Evolutionary conservation across 2,329 filamentous ascomycete species (phyloP), one percentile per base, ranked within the genome.

Genomic region (Rutstroemia sp.): DNA sequence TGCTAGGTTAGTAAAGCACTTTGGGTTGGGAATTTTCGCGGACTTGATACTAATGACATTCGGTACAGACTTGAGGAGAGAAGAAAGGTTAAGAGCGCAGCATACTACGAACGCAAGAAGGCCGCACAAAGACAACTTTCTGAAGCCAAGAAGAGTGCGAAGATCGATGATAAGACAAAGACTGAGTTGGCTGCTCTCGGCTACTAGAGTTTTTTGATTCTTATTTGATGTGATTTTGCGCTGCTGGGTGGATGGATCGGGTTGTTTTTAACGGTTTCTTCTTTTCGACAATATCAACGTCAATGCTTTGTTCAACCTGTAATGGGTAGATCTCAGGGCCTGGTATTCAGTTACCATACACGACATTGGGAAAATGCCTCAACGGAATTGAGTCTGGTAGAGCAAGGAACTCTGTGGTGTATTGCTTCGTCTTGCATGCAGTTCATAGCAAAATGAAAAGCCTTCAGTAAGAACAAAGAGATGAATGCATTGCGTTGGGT

Each of bases 51-150:
- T 68, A 60, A 68, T 60, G 52, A 25, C n/a, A 7, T 27, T 57
- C 58, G 54, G 51, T 72, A 42, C 34, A 97, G 94, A 79, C 86
- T 99, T 73, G 94, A 99, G 85, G 94, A 99, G 86, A 86, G 92
- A 79, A 89, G 94, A 83, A 99, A 99, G 85, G 92, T 95, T 78
- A 99, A 97, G 90, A 88, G 91, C 73, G 85, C 88, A 70, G 94
- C 94, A 76, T 99, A 96, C 88, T 97, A 97, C 86, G 92, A 95
- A 84, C 91, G 92, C 85, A 99, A 97, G 94, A 96, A 95, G 90
- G 84, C 90, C 69, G 88, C 88, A 70, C 84, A 87, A 75, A 89
- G 88, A 83, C 89, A 95, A 81, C 80, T 96, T 70, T 81, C 86
- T 69, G 89, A 96, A 75, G 92, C 92, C 70, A 88, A 95, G 87